phyloP scores from a whole-genome alignment of 169 alveolate species.

The Plasmodium gaboni region DNA sequence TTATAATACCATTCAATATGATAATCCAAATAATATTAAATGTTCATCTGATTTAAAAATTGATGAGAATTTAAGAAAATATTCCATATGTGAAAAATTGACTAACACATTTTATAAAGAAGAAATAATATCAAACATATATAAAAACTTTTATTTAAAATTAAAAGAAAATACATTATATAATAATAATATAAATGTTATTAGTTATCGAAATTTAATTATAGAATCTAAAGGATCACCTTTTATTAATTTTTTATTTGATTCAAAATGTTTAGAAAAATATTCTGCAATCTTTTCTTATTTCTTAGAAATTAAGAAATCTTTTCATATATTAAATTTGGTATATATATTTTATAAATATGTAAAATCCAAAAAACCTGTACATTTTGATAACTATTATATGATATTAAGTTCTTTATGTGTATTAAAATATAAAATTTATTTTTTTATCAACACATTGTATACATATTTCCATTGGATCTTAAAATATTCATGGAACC shows the following conservation, averaged over 20 bases:
- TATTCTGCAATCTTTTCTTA: constrained; percentile 72
- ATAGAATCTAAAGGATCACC: constrained; percentile 63
- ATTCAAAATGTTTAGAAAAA: constrained; percentile 54
- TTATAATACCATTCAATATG: too few species aligned
- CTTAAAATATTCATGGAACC: constrained; percentile 58
- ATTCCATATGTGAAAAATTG: constrained; percentile 16
- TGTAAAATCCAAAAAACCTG: constrained; percentile 25
- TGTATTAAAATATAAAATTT: constrained; percentile 46
- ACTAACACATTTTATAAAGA: constrained; percentile 38
- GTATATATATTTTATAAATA: constrained; percentile 77
- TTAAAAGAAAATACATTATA: constrained; percentile 69
- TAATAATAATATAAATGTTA: constrained; percentile 55
- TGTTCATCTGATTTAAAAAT: too few species aligned
- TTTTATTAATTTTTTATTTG: constrained; percentile 61
- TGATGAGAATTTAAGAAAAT: constrained; percentile 5
- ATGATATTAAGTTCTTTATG: constrained; percentile 36
- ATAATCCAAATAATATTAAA: too few species aligned
- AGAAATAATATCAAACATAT: constrained; percentile 39
- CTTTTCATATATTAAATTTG: constrained; percentile 69
- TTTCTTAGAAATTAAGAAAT: constrained; percentile 73
- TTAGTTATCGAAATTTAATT: constrained; percentile 61
- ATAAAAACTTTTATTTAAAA: constrained; percentile 54
- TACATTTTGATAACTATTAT: constrained; percentile 15
- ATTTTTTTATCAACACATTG: constrained; percentile 58
- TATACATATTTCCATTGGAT: constrained; percentile 74